Evolutionary conservation across 2,329 filamentous ascomycete genomes (phyloP), one percentile per base, ranked within the genome.

Genomic region (Penicillium sp.): DNA sequence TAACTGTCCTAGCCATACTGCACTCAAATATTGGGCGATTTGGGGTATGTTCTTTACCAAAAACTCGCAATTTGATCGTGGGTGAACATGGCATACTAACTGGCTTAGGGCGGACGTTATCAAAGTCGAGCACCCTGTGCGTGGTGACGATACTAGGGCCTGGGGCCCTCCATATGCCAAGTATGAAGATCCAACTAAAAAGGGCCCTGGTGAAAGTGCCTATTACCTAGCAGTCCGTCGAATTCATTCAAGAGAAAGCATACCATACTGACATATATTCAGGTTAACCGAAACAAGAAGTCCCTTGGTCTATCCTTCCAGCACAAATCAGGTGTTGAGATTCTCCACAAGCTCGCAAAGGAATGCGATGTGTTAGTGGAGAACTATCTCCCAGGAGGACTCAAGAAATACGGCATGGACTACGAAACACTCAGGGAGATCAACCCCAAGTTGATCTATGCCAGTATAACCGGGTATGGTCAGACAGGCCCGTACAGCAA

Each of bases 281-380:
- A 96, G 91, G 91, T 91, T 14, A 97, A 97, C 70, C 90, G 94
- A 48, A 99, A 99, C 77, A 99, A 99, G 72, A 96, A 94, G 71
- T 97, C 93, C 0, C 75, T 99, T 1, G 94, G 86, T 0, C 81
- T 99, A 1, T 97, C 92, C 0, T 99, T 99, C 69, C 90, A 94
- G 64, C 86, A 96, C 66, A 83, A 86, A 27, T 83, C 87, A 1
- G 94, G 94, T 7, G 88, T 96, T 22, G 85, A 90, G 11, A 92
- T 99, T 54, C 80, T 99, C 4, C 92, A 97, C 75, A 86, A 87
- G 64, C 83, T 99, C 0, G 91, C 86, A 2, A 86, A 87, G 57
- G 86, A 91, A 69, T 94, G 90, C 69, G 94, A 99, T 71, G 88
- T 99, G 5, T 80, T 99, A 1, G 94, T 99, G 0, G 94, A 99